These are phyloP conservation scores for Xylaria intraflava DNA, from an alignment of 495 filamentous ascomycete species.

Conservation along the genomic window DNA sequence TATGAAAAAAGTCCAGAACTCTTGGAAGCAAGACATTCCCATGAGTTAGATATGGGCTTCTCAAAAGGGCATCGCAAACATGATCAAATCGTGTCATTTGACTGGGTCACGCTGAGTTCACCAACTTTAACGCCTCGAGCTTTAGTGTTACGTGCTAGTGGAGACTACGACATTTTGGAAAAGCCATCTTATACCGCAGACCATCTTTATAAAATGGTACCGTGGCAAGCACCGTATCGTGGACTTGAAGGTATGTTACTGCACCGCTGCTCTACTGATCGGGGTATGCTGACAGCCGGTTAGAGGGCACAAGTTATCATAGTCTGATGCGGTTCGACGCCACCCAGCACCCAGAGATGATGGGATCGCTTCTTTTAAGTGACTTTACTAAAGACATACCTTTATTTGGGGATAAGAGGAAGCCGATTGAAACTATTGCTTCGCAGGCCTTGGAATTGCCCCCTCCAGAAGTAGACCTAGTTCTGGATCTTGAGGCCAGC, in stretches of 20 bases:
- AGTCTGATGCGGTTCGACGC: constrained; percentile 41
- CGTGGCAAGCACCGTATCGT: constrained; percentile 40
- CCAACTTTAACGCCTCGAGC: constrained; percentile 56
- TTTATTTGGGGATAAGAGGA: constrained; percentile 39
- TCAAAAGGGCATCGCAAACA: constrained; percentile 40
- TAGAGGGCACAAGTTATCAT: constrained; percentile 37
- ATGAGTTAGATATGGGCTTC: constrained; percentile 48
- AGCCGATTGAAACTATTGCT: constrained; percentile 25
- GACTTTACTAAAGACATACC: constrained; percentile 34
- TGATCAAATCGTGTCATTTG: constrained; percentile 74
- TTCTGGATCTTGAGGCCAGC: constrained; percentile 23
- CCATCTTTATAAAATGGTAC: constrained; percentile 43
- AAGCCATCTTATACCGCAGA: constrained; percentile 50
- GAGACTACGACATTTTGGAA: constrained; percentile 59
- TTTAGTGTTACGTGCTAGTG: constrained; percentile 61
- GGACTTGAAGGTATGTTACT: constrained; percentile 36
- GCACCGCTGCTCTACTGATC: neutral
- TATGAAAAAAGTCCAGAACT: constrained; percentile 42
- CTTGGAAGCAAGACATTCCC: constrained; percentile 45
- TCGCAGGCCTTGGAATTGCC: constrained; percentile 27
- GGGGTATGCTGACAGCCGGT: constrained; percentile 11
- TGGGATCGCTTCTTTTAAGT: constrained; percentile 40
- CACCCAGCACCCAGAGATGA: constrained; percentile 32
- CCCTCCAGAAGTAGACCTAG: constrained; percentile 15
- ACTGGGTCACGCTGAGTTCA: constrained; percentile 65